Conservation (phyloP, 208 protist species). For the Trypanosoma scelopori region DNA sequence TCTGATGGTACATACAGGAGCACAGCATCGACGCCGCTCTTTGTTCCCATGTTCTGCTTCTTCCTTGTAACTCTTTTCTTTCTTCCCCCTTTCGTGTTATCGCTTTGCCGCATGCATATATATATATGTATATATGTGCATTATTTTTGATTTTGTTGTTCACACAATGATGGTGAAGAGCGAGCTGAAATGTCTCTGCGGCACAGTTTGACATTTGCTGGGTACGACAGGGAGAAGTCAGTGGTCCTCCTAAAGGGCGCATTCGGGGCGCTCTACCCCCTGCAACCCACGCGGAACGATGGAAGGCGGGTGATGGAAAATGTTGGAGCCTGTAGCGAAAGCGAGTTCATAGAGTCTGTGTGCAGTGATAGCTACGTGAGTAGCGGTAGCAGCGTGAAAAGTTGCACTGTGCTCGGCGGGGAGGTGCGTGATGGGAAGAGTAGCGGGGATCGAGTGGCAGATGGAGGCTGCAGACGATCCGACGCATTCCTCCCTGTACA, state of each 20-base stretch:
- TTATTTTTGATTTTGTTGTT: neutral
- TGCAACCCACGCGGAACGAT: slow-evolving; percentile 6
- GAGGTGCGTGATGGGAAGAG: neutral
- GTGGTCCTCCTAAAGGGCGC: slow-evolving; percentile 24
- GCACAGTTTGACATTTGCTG: slow-evolving; percentile 15
- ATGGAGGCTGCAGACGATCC: neutral
- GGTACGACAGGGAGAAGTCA: slow-evolving; percentile 11
- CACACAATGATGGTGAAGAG: neutral
- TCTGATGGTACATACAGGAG: too few relatives aligned
- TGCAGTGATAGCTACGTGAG: slow-evolving; percentile 36
- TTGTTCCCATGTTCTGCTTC: too few relatives aligned
- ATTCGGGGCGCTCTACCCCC: neutral
- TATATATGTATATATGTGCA: neutral
- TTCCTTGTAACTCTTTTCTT: too few relatives aligned
- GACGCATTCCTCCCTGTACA: slow-evolving; percentile 9
- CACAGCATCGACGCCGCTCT: too few relatives aligned
- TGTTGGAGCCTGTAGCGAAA: neutral
- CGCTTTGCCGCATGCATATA: neutral
- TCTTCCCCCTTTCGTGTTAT: neutral
- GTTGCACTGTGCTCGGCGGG: neutral
- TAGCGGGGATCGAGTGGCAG: neutral
- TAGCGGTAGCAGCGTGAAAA: neutral
- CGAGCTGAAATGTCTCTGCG: slow-evolving; percentile 5
- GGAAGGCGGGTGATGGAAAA: neutral
- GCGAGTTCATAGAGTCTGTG: slow-evolving; percentile 15